phyloP scores from a whole-genome alignment of 2,329 filamentous ascomycete genomes.

The Coleophoma cylindrospora region DNA sequence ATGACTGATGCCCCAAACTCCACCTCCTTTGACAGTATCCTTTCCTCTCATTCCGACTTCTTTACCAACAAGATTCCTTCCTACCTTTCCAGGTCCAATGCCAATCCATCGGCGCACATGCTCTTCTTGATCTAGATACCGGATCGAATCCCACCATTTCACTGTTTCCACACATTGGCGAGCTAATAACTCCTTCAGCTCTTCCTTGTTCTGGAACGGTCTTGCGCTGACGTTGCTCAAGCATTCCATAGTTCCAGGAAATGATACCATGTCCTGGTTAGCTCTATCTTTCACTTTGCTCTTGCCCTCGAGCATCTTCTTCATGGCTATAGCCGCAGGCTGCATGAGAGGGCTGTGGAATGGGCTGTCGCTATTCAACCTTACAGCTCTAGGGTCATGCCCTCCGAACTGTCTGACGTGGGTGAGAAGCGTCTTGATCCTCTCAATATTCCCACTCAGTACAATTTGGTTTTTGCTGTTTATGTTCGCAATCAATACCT shows the following conservation, averaged over 20 bases:
- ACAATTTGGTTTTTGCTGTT: slow-evolving; percentile 97
- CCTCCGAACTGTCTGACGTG: slow-evolving; percentile 87
- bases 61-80: slow-evolving; percentile 88
- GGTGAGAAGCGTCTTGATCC: slow-evolving; percentile 75
- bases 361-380: slow-evolving; percentile 80
- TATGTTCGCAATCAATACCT: slow-evolving; percentile 88
- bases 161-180: slow-evolving; percentile 88
- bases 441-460: slow-evolving; percentile 77
- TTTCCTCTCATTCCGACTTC: slow-evolving; percentile 83
- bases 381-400: slow-evolving; percentile 83
- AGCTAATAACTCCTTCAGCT: slow-evolving; percentile 75
- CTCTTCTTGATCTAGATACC: slow-evolving; percentile 79
- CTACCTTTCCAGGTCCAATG: slow-evolving; percentile 90
- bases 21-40: slow-evolving; percentile 78
- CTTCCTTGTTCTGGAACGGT: slow-evolving; percentile 67
- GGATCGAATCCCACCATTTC: slow-evolving; percentile 89
- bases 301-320: slow-evolving; percentile 55
- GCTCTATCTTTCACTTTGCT: slow-evolving; percentile 48
- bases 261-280: slow-evolving; percentile 63
- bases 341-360: slow-evolving; percentile 93
- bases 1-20: slow-evolving; percentile 87
- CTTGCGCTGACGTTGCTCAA: slow-evolving; percentile 81
- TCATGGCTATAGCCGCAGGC: slow-evolving; percentile 74
- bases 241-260: slow-evolving; percentile 70
- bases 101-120: slow-evolving; percentile 83